A percentile compares a stretch with the other conserved stretches of the same genome.
Conservation (phyloP, 805 yeast genomes). For the Komagataella kurtzmanii region DNA sequence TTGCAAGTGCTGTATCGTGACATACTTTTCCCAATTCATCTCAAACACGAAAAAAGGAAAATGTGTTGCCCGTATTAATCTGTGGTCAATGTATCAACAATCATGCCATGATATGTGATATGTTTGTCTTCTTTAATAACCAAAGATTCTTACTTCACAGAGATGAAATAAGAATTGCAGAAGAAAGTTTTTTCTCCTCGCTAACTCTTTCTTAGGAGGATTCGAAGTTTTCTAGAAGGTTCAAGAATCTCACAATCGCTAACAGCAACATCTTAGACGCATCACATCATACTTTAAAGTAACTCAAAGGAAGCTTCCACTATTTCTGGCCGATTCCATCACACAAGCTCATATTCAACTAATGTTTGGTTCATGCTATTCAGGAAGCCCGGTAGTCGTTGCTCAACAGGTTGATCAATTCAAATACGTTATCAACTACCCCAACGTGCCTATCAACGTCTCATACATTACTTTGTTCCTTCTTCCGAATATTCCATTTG, state of each 20-base stretch:
- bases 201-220: neutral
- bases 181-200: neutral
- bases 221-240: neutral
- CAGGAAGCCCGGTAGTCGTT: slow-evolving; percentile 16
- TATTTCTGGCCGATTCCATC: neutral
- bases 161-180: neutral
- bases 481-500: slow-evolving; percentile 68
- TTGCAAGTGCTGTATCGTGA: slow-evolving; percentile 30
- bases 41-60: slow-evolving; percentile 53
- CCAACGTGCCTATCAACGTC: slow-evolving; percentile 42
- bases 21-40: slow-evolving; percentile 78
- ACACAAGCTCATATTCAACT: neutral
- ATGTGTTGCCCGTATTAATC: slow-evolving; percentile 63
- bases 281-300: neutral
- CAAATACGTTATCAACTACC: slow-evolving; percentile 52
- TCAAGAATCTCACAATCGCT: neutral
- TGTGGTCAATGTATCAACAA: slow-evolving; percentile 48
- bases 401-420: slow-evolving; percentile 58
- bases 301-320: neutral
- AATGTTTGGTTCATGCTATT: slow-evolving; percentile 4
- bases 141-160: neutral
- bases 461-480: slow-evolving; percentile 78
- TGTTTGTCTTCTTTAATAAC: neutral
- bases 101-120: neutral
- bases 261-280: neutral